A percentile compares a stretch with the other conserved stretches of the same genome.
Evolutionary conservation across 2,329 filamentous ascomycete genomes (phyloP).

Genomic region (Beauveria pseudobassiana): DNA sequence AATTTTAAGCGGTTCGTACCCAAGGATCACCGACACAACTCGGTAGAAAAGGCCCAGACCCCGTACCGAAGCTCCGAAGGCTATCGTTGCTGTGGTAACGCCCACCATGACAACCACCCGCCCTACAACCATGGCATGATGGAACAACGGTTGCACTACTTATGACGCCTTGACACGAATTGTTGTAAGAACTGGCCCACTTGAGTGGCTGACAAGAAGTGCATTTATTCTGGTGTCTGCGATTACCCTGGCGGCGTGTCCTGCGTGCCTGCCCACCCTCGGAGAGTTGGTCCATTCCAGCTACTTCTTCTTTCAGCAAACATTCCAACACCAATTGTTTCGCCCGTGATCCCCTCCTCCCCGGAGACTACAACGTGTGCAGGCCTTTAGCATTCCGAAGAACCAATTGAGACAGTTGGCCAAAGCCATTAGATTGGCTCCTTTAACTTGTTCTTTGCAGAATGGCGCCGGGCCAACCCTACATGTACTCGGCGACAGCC

Average conservation of each 20-base stretch:
- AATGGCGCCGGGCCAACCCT: slow-evolving; percentile 41
- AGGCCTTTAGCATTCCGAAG: not conserved
- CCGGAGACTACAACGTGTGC: not conserved
- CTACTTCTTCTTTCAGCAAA: not conserved
- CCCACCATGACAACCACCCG: slow-evolving; percentile 1
- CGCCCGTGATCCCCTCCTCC: not conserved
- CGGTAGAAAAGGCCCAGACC: not conserved
- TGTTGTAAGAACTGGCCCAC: not conserved
- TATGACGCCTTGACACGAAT: not conserved
- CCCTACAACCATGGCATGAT: not conserved
- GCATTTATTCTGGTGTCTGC: not conserved
- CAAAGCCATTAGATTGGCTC: not conserved
- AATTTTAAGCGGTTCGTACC: not conserved
- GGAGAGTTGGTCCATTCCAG: not conserved
- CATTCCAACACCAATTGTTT: not conserved
- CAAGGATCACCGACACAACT: not conserved
- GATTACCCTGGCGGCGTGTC: not conserved
- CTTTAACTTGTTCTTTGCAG: not conserved
- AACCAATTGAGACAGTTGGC: not conserved
- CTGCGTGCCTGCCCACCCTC: not conserved
- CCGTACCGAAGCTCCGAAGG: not conserved
- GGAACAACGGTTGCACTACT: not conserved
- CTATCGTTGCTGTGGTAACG: slow-evolving; percentile 4
- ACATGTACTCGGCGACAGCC: slow-evolving; percentile 58
- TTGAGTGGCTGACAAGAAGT: not conserved